Evolutionary conservation across 2,329 filamentous ascomycete species (phyloP), one percentile per base, ranked within the genome.

Genomic region (Sporothrix schenckii): DNA sequence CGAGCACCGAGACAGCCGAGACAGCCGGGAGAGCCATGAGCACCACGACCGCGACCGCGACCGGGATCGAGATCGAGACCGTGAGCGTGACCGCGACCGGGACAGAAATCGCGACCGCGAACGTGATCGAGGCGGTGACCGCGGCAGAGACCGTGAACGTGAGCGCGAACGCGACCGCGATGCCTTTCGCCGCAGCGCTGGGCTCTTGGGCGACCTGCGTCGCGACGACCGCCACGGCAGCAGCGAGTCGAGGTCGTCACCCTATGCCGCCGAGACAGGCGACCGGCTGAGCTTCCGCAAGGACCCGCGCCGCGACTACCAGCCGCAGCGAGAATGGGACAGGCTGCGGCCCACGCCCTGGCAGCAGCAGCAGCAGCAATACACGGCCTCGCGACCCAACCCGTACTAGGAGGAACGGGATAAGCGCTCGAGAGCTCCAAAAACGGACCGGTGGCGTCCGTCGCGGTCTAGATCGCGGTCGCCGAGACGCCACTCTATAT

Each of bases 171-270:
- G 80, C 1, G 77, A 80, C 30, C 76, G 78, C 13, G 41, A 10
- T 78, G 79, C 80, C 0, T 73, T 77, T 2, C 76, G 78, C 79
- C 3, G 77, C 78, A 7, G 78, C 78, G 70, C 68, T 4, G 61
- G 49, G 2, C 52, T 70, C 4, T 54, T 71, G 13, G 70, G 66
- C 19, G 72, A 72, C 11, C 52, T 73, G 0, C 50, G 68, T 14
- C 68, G 69, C 4, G 70, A 71, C 34, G 68, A 63, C 50, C 30
- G 52, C n/a, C 58, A 34, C 13, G 61, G 53, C 65, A 61, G 65
- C 54, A 60, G 56, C 49, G 68, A 65, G 4, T 34, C 49, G 13
- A n/a, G 61, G n/a, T 53, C 66, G 4, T 68, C 69, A 5, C 39
- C 47, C 13, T 70, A 53, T n/a, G 63, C 49, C 9, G 56, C 71